A percentile compares a stretch with the other conserved stretches of the same genome.
phyloP scores from a whole-genome alignment of 2,329 filamentous ascomycete species.

The Fusarium protoensiforme region DNA sequence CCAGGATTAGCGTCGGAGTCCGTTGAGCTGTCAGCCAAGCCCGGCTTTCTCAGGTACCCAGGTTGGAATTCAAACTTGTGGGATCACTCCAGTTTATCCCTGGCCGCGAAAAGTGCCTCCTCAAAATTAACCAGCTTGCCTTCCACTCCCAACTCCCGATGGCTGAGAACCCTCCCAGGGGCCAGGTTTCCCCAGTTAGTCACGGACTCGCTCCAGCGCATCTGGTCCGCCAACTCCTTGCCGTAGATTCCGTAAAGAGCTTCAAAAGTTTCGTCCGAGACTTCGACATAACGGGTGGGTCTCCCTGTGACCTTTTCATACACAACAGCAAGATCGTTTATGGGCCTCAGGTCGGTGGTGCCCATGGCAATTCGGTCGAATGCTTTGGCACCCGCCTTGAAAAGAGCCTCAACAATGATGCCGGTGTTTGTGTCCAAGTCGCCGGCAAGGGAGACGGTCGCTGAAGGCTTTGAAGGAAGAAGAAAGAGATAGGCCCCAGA shows the following conservation, averaged over 20 bases:
- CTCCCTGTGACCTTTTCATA: not conserved
- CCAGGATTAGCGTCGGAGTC: too few species aligned
- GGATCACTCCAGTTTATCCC: not conserved
- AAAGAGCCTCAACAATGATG: not conserved
- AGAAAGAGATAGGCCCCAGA: not conserved
- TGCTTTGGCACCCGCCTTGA: not conserved
- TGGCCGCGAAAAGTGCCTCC: not conserved
- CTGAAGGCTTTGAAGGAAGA: not conserved
- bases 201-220: not conserved
- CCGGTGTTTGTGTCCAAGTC: not conserved
- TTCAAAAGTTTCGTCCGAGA: not conserved
- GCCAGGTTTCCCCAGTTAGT: not conserved
- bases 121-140: not conserved
- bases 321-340: not conserved
- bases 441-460: not conserved
- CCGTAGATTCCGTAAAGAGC: not conserved
- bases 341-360: not conserved
- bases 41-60: too few species aligned
- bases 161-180: not conserved
- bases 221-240: not conserved
- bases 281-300: not conserved
- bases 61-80: too few species aligned
- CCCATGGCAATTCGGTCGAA: not conserved
- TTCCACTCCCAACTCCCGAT: not conserved
- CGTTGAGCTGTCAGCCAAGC: too few species aligned